phyloP scores from a whole-genome alignment of 179 eudicot genomes.

The Vitellaria paradoxa region DNA sequence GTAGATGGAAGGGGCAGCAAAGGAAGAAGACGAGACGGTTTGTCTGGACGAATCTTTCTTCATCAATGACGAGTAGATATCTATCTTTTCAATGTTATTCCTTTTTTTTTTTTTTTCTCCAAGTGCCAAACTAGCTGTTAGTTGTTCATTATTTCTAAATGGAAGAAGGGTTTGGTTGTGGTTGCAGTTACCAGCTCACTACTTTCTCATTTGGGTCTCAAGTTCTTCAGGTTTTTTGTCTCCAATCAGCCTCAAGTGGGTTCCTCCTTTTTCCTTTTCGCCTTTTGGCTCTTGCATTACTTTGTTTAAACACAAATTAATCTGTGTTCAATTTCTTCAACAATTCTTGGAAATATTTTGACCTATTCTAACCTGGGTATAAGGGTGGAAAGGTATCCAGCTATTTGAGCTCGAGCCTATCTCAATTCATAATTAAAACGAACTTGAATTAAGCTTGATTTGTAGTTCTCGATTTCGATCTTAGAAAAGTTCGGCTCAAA shows the following conservation, averaged over 20 bases:
- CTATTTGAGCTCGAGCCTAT: no score
- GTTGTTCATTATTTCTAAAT: not conserved
- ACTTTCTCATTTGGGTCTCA: constrained; percentile 84
- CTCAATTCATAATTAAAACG: no score
- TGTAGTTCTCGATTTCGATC: no score
- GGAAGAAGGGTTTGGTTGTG: constrained; percentile 12
- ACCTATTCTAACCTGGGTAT: no score
- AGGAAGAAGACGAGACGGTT: constrained; percentile 56
- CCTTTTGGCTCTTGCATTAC: not conserved
- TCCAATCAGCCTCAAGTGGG: constrained; percentile 92
- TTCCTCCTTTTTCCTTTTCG: not conserved
- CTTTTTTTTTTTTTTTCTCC: not conserved
- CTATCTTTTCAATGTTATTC: not conserved
- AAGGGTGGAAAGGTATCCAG: no score
- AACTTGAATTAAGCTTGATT: no score
- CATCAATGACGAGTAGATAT: constrained; percentile 67
- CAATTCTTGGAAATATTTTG: no score
- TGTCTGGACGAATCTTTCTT: constrained; percentile 80
- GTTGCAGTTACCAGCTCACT: constrained; percentile 72
- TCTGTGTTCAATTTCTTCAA: no score
- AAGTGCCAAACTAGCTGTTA: not conserved
- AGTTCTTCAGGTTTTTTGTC: constrained; percentile 74
- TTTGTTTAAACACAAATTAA: not conserved
- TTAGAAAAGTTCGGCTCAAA: no score
- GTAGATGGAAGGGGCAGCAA: constrained; percentile 17